Conservation (phyloP, 805 yeast species). For the Metschnikowia arizonensis region DNA sequence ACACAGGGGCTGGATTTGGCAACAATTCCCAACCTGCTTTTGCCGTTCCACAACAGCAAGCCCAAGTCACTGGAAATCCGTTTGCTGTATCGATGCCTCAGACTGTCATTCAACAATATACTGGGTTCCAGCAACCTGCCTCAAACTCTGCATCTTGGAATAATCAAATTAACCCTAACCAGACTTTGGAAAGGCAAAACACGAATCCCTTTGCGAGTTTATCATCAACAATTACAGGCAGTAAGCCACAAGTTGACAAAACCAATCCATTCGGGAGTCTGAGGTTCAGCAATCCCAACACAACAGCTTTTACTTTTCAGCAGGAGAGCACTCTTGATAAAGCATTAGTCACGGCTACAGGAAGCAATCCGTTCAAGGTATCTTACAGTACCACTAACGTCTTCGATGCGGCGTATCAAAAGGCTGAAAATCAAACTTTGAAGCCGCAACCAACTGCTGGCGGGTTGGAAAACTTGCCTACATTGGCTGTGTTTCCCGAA, state of each 20-base stretch:
- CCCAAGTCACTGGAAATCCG: conserved; percentile 13
- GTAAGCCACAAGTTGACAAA: conserved; percentile 15
- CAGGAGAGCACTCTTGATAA: conserved; percentile 9
- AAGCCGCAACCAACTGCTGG: conserved; percentile 64
- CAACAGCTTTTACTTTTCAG: conserved; percentile 17
- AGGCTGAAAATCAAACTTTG: conserved; percentile 24
- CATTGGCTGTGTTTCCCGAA: conserved; percentile 66
- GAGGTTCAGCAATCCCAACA: conserved; percentile 28
- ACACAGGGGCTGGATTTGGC: conserved; percentile 60
- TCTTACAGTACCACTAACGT: conserved; percentile 33
- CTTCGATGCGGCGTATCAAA: conserved; percentile 24
- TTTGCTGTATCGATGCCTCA: conserved; percentile 7
- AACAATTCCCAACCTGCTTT: conserved; percentile 35
- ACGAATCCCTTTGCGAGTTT: conserved; percentile 36
- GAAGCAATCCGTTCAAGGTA: conserved; percentile 59
- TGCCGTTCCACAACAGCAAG: conserved; percentile 19
- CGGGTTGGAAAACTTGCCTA: conserved; percentile 63
- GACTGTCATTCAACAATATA: conserved; percentile 11
- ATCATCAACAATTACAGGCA: conserved; percentile 13
- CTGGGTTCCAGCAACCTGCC: conserved; percentile 7
- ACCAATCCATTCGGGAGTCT: conserved; percentile 47
- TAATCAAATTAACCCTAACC: conserved; percentile 16
- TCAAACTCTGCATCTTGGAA: conserved; percentile 13
- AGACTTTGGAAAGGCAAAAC: conserved; percentile 9
- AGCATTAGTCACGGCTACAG: conserved; percentile 41